phyloP scores from a whole-genome alignment of 202 grass and related monocot genomes.

The Eragrostis tef region DNA sequence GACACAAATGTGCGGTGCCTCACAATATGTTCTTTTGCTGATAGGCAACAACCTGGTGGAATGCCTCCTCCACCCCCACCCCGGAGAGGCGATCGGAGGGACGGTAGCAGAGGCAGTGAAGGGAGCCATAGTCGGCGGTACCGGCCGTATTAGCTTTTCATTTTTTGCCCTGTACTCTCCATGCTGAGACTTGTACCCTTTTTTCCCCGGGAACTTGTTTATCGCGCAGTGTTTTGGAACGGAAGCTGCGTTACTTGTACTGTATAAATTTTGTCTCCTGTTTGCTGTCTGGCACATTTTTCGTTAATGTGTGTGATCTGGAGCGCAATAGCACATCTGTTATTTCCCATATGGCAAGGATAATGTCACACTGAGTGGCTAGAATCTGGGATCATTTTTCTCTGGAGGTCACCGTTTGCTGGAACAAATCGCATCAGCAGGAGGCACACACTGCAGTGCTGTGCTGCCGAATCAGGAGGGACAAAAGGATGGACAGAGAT shows the following conservation, averaged over 20 bases:
- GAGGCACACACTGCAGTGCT: neutral
- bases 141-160: conserved; percentile 64
- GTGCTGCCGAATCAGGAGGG: neutral
- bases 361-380: neutral
- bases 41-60: conserved; percentile 85
- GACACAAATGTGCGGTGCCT: neutral
- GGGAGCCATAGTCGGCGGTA: conserved; percentile 66
- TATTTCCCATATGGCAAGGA: neutral
- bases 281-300: neutral
- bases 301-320: neutral
- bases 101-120: conserved; percentile 55
- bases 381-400: too few relatives aligned
- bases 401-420: too few relatives aligned
- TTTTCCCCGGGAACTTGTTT: neutral
- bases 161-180: neutral
- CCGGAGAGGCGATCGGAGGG: conserved; percentile 63
- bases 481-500: neutral
- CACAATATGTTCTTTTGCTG: conserved; percentile 21
- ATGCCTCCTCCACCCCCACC: conserved; percentile 53
- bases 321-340: neutral
- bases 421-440: neutral
- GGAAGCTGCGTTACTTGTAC: neutral
- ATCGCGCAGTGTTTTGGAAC: neutral
- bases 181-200: neutral
- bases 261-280: neutral